These are phyloP conservation scores for Zarea fungicola DNA, from an alignment of 2,329 filamentous ascomycete genomes.

Conservation along the genomic window DNA sequence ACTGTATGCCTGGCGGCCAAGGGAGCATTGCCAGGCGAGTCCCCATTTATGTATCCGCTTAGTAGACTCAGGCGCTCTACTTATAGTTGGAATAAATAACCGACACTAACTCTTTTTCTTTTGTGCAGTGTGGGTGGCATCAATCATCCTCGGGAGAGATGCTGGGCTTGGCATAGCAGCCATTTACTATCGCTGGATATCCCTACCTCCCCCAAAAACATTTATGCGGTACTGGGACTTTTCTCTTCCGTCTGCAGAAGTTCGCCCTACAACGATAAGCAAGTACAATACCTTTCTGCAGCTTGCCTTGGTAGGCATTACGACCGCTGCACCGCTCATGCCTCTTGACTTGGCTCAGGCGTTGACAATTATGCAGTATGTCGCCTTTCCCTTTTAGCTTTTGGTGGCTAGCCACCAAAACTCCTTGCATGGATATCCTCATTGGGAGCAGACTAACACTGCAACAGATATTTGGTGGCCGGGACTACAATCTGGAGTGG, in stretches of 20 bases:
- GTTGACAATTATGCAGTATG: conserved; percentile 61
- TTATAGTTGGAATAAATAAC: background rate
- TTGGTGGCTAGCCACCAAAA: too few relatives aligned
- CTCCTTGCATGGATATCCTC: too few relatives aligned
- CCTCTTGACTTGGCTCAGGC: conserved; percentile 49
- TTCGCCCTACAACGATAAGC: conserved; percentile 75
- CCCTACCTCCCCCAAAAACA: conserved; percentile 87
- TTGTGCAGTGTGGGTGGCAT: conserved; percentile 69
- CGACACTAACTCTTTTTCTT: background rate
- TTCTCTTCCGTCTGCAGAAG: conserved; percentile 79
- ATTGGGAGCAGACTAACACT: background rate
- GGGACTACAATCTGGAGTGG: conserved; percentile 91
- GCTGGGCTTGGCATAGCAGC: conserved; percentile 77
- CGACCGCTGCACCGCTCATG: conserved; percentile 74
- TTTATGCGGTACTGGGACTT: conserved; percentile 96
- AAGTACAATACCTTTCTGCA: conserved; percentile 95
- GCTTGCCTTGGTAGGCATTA: conserved; percentile 76
- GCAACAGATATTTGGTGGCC: conserved; percentile 70
- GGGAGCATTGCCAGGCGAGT: conserved; percentile 69
- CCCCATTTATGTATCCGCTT: background rate
- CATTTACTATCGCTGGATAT: conserved; percentile 94
- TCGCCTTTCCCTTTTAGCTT: conserved; percentile 16
- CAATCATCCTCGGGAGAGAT: conserved; percentile 87
- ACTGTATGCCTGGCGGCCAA: conserved; percentile 81
- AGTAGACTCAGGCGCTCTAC: background rate